These are phyloP conservation scores for Ophiostoma sp. DNA, from an alignment of 2,329 filamentous ascomycete species.

Conservation along the genomic window DNA sequence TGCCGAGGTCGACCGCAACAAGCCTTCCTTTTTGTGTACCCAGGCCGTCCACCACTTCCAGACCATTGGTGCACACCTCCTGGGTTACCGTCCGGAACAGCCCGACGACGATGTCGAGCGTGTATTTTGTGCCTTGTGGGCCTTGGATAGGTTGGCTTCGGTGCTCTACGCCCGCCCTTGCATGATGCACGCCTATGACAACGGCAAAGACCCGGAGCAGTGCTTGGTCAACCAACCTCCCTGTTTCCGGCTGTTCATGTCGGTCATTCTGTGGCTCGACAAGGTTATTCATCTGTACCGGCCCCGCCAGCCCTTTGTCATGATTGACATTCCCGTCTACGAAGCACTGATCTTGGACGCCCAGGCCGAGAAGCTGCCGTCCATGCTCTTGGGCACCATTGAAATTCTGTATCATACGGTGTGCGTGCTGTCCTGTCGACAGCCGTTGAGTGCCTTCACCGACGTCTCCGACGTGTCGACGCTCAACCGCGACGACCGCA, in stretches of 20 bases:
- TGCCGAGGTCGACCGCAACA: slow-evolving; percentile 54
- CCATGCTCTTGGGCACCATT: slow-evolving; percentile 55
- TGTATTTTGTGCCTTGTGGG: slow-evolving; percentile 61
- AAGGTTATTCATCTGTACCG: slow-evolving; percentile 62
- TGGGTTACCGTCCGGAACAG: slow-evolving; percentile 39
- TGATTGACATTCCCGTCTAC: slow-evolving; percentile 57
- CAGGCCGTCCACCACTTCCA: slow-evolving; percentile 59
- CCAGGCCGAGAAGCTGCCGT: slow-evolving; percentile 51
- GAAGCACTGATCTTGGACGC: slow-evolving; percentile 59
- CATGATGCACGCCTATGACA: slow-evolving; percentile 61
- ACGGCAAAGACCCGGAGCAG: slow-evolving; percentile 54
- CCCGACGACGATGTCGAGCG: slow-evolving; percentile 46
- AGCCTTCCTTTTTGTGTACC: slow-evolving; percentile 54
- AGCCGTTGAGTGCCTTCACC: slow-evolving; percentile 40
- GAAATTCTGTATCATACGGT: slow-evolving; percentile 66
- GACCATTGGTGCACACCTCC: slow-evolving; percentile 57
- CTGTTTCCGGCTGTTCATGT: slow-evolving; percentile 58
- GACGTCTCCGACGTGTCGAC: slow-evolving; percentile 30
- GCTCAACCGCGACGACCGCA: slow-evolving; percentile 42
- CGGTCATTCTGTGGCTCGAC: slow-evolving; percentile 57
- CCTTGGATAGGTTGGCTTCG: slow-evolving; percentile 59
- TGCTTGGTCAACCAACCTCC: slow-evolving; percentile 54
- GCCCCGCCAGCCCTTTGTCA: slow-evolving; percentile 50
- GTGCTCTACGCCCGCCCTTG: slow-evolving; percentile 61
- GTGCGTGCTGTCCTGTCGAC: slow-evolving; percentile 62